Conservation (phyloP, 257 asterid genomes). For the Fraxinus pennsylvanica region DNA sequence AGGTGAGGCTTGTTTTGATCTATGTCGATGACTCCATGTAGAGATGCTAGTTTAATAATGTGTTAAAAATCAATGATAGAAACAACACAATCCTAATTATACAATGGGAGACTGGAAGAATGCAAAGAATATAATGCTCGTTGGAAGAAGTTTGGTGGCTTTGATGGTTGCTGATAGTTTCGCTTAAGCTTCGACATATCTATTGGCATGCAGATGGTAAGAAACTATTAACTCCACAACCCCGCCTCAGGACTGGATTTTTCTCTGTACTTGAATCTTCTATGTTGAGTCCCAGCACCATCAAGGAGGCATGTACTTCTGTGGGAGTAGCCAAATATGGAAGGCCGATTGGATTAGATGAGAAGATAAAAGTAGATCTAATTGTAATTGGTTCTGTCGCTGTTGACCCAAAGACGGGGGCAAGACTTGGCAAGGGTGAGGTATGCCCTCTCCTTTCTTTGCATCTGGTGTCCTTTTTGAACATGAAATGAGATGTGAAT, state of each 20-base stretch:
- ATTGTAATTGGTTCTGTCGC: conserved; percentile 94
- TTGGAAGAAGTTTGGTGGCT: background rate
- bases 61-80: background rate
- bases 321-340: conserved; percentile 91
- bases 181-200: conserved; percentile 17
- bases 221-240: conserved; percentile 88
- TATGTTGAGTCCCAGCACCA: conserved; percentile 50
- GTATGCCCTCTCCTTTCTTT: conserved; percentile 32
- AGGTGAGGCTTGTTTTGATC: background rate
- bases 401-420: conserved; percentile 86
- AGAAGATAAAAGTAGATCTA: conserved; percentile 83
- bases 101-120: background rate
- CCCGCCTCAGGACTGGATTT: conserved; percentile 91
- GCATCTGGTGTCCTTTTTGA: conserved; percentile 4
- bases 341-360: conserved; percentile 78
- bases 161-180: conserved; percentile 7
- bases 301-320: conserved; percentile 91
- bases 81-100: background rate
- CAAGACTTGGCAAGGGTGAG: conserved; percentile 99
- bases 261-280: conserved; percentile 73
- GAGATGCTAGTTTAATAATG: background rate
- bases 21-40: background rate
- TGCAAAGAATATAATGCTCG: background rate
- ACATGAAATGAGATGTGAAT: background rate
- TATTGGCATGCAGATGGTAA: conserved; percentile 54